Base-by-base conservation (phyloP, 2,329 filamentous ascomycete genomes). In the Neonectria punicea region DNA sequence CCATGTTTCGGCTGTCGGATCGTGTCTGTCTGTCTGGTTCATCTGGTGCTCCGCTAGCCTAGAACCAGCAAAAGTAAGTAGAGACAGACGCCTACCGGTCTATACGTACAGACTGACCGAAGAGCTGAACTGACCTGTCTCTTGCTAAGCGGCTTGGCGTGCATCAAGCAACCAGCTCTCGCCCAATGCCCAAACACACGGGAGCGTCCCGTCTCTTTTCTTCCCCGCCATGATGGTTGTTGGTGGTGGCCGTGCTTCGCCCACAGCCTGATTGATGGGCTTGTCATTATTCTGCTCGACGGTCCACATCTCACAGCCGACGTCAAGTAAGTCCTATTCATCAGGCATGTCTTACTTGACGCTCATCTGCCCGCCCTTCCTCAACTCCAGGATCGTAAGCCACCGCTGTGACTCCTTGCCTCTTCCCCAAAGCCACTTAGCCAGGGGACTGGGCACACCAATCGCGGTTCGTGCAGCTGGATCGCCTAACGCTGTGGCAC, bases 161-260 rank as follows among this genome's bases (percentile, higher is more conserved):
- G 16, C n/a, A 43, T 18, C 16, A 43, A 10, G 9, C 30, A 30
- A 10, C 2, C 6, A 43, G 39, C 2, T 43, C 4, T 10, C 4
- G n/a, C 39, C 39, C n/a, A 43, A 20, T 20, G n/a, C n/a, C 43
- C 57, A 41, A 28, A 41, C 39, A n/a, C 43, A 36, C 9, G 8
- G 41, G n/a, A 16, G 22, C 18, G 8, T 30, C 30, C n/a, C 53
- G 34, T 8, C 16, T 41, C 7, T 39, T 36, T 46, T 44, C 11
- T 18, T 6, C 16, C 16, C 5, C 5, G 32, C 11, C 9, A 1
- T 39, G 14, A 10, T n/a, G 7, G 5, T 13, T 9, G 47, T 34
- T 39, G 47, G 43, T 32, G 46, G 54, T 39, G 18, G 16, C 47
- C 36, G 34, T 41, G 47, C 16, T 46, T 59, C 49, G 47, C 47